Evolutionary conservation across 306 rosid genomes (phyloP).

Genomic region (Datisca glomerata): DNA sequence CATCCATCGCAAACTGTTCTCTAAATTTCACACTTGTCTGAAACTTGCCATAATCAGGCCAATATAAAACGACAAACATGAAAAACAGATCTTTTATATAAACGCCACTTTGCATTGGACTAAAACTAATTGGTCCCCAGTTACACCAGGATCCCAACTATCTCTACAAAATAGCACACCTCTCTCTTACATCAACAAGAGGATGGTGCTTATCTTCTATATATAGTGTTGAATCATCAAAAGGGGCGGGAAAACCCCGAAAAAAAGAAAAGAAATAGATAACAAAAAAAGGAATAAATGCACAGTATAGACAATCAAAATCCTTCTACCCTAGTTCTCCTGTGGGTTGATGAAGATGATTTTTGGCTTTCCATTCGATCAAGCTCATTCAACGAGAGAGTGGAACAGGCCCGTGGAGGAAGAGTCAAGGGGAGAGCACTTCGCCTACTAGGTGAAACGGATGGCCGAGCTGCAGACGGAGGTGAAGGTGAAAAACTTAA

Average conservation of each 20-base stretch:
- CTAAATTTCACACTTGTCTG: no score
- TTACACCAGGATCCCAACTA: constrained; percentile 8
- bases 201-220: constrained; percentile 63
- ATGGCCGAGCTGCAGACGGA: constrained; percentile 34
- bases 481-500: constrained; percentile 68
- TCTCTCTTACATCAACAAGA: constrained; percentile 29
- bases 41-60: no score
- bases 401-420: constrained; percentile 62
- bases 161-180: constrained; percentile 66
- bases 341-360: constrained; percentile 55
- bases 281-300: constrained; percentile 18
- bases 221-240: constrained; percentile 56
- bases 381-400: constrained; percentile 57
- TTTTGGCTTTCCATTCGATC: constrained; percentile 69
- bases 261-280: constrained; percentile 17
- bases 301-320: constrained; percentile 66
- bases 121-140: constrained; percentile 13
- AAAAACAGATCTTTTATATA: not conserved
- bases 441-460: constrained; percentile 63
- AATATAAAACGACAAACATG: no score
- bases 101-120: constrained; percentile 2
- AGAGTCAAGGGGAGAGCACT: constrained; percentile 24
- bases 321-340: constrained; percentile 86
- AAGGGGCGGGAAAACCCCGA: no score
- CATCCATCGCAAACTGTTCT: no score